phyloP scores from a whole-genome alignment of 192 early-diverging fungal species.

The Allomyces macrogynus region DNA sequence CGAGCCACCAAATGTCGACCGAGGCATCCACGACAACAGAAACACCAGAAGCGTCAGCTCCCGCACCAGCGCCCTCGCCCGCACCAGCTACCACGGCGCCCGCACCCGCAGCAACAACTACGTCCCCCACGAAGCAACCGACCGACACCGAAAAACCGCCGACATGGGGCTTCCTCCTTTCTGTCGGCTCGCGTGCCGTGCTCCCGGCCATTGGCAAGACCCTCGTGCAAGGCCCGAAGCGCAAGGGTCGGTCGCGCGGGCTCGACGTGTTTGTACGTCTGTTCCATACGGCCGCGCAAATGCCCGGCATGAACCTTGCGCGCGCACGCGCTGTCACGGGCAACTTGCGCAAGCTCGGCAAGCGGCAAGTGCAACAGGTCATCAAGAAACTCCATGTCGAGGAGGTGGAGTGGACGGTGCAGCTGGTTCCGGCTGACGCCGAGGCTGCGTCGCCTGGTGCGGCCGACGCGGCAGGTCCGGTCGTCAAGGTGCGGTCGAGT shows the following conservation, averaged over 20 bases:
- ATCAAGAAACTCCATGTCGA: neutral
- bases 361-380: neutral
- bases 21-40: no score
- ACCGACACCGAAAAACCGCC: no score
- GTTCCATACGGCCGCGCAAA: neutral
- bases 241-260: neutral
- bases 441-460: no score
- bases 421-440: neutral
- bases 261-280: neutral
- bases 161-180: no score
- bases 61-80: no score
- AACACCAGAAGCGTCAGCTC: no score
- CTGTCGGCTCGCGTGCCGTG: no score
- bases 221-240: neutral
- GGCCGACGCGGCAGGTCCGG: no score
- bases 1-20: no score
- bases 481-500: neutral
- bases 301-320: neutral
- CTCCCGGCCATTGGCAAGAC: neutral
- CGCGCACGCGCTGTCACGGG: neutral
- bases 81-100: no score
- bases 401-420: neutral
- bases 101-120: no score
- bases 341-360: neutral
- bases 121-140: no score